These are phyloP conservation scores for Termitomyces sp. DNA, from an alignment of 1,284 basidiomycete genomes.

Conservation along the genomic window DNA sequence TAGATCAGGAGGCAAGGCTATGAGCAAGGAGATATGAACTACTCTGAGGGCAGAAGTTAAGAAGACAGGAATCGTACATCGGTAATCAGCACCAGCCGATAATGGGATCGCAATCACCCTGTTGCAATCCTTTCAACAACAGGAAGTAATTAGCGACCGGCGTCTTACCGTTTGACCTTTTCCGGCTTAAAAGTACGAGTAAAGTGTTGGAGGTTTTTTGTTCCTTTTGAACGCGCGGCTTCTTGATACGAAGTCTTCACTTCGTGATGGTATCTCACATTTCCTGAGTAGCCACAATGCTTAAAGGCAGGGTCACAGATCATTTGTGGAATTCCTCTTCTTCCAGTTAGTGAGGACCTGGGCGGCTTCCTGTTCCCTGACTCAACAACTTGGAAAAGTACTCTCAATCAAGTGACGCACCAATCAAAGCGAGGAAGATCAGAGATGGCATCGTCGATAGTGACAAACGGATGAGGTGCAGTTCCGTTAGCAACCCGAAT, in stretches of 20 bases:
- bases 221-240: conserved; percentile 31
- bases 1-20: conserved; percentile 33
- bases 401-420: conserved; percentile 29
- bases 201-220: conserved; percentile 44
- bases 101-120: conserved; percentile 54
- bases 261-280: conserved; percentile 35
- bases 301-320: conserved; percentile 29
- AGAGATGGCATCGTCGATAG: conserved; percentile 61
- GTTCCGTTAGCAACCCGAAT: conserved; percentile 43
- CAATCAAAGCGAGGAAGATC: conserved; percentile 69
- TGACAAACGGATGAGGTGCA: conserved; percentile 49
- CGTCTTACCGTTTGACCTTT: conserved; percentile 33
- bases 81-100: conserved; percentile 49
- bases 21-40: not conserved
- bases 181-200: conserved; percentile 31
- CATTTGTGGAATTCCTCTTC: not conserved
- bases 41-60: not conserved
- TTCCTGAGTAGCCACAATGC: conserved; percentile 38
- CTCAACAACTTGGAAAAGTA: not conserved
- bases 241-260: conserved; percentile 51
- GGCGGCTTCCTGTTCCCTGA: conserved; percentile 35
- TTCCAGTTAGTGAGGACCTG: conserved; percentile 22
- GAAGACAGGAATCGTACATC: conserved; percentile 32
- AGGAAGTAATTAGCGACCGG: conserved; percentile 5
- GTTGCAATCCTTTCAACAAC: not conserved